phyloP scores from a whole-genome alignment of 352 stramenopile genomes.

The Globisporangium splendens region DNA sequence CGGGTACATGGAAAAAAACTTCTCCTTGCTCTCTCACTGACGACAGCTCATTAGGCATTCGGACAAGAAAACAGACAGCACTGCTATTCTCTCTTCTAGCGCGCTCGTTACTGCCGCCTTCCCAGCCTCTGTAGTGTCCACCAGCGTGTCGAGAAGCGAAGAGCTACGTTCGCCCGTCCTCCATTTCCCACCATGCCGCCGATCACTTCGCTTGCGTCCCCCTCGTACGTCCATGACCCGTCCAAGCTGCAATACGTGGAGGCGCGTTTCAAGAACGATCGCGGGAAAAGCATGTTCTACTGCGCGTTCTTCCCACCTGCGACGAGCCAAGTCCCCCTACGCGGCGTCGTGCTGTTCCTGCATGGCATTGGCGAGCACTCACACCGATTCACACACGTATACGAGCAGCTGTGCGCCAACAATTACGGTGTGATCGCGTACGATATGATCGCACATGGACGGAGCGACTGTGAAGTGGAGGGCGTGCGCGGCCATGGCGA shows the following conservation, averaged over 20 bases:
- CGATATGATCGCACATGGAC: conserved; percentile 56
- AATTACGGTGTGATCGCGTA: conserved; percentile 60
- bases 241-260: conserved; percentile 29
- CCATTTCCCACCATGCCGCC: not conserved
- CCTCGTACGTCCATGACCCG: not conserved
- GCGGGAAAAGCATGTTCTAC: conserved; percentile 56
- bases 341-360: conserved; percentile 55
- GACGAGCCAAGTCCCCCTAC: conserved; percentile 16
- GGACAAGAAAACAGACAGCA: no score
- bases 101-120: no score
- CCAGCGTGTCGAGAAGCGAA: no score
- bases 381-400: conserved; percentile 59
- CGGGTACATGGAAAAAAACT: not conserved
- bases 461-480: conserved; percentile 41
- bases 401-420: conserved; percentile 32
- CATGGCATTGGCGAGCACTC: conserved; percentile 66
- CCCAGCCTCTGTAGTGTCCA: no score
- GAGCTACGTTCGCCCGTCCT: no score
- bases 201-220: not conserved
- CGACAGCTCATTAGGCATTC: no score
- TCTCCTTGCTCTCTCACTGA: no score
- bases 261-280: conserved; percentile 40
- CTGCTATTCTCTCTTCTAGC: no score
- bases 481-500: conserved; percentile 40
- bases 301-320: conserved; percentile 37